Evolutionary conservation across 2,329 filamentous ascomycete species (phyloP), one percentile per base, ranked within the genome.

Genomic region (Capronia americana): DNA sequence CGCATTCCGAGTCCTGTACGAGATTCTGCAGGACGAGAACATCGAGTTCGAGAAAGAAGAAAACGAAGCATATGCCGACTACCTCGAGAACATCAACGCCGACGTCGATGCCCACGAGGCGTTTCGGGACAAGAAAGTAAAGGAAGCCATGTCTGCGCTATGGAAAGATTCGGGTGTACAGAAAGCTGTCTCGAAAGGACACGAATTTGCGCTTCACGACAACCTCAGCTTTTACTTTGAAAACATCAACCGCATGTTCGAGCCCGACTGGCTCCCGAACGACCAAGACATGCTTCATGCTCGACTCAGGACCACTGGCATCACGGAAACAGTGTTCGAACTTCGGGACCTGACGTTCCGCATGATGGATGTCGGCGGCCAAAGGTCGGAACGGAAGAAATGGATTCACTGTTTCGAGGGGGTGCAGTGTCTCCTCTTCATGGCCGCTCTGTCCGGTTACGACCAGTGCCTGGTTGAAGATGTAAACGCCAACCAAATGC

Each of bases 391-490:
- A 80, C 90, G 93, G 69, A 96, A 96, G 86, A 97, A 97, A 83
- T 97, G 93, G 93, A 96, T 97, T 70, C 93, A 97, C 78, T 95
- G 93, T 76, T 97, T 97, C 77, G 93, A 97, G 78, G 95, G 95
- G 71, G 93, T 97, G 69, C 93, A 95, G 75, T 93, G 92, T 72
- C 84, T 98, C 61, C 84, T 98, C 48, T 98, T 98, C 81, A 86
- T 98, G 72, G 94, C 97, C 60, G 93, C 94, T 56, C 93, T 98
- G 73, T 97, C 93, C 70, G 94, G 94, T 66, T 98, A 97, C 78
- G 94, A 98, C 76, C 95, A 98, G 79, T 96, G 93, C 75, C 82
- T 98, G 57, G 92, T 97, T 3, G 94, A 98, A 81, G 94, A 98
- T 78, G 93, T 96, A 79, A 95, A 96, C 77, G 93, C 93, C 70